Evolutionary conservation across 2,329 filamentous ascomycete species (phyloP), one percentile per base, ranked within the genome.

Genomic region (Pseudogymnoascus sp.): DNA sequence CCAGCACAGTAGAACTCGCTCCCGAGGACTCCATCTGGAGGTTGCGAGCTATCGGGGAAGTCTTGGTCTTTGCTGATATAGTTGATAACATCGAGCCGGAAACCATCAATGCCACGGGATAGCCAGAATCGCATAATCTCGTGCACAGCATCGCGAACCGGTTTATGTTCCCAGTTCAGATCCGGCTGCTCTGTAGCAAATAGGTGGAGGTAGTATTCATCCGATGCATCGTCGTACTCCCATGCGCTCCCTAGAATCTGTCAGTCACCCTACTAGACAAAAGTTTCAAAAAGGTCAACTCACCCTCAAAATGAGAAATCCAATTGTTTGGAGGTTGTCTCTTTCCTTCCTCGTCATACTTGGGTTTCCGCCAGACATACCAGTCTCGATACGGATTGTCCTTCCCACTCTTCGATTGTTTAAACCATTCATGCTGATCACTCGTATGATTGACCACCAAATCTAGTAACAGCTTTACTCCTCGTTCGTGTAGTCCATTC

Each of bases 91-190:
- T 86, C 83, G 70, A 85, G 82, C 2, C 83, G 76, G 70, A 85
- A 86, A 8, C 52, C 30, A 57, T 83, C 79, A 0, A 84, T 81
- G 0, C 85, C 85, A 2, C 81, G 79, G 59, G 88, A 76, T 0
- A 89, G 77, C 86, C 86, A 90, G 69, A 89, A 89, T 0, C 76
- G 75, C 79, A 88, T 84, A 4, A 84, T 80, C 3, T 83, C 75
- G 66, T 88, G 85, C 1, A 89, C 83, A 0, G 83, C 86, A 58
- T 83, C 75, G 10, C 85, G 80, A 8, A 85, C 82, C 1, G 80
- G 79, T 0, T 76, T 75, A 48, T 84, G 83, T 59, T 88, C 83
- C 86, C 86, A 90, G 68, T 90, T 89, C 15, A 90, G 75, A 62
- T 90, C 86, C 0, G 87, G 86, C 67, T 90, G 86, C 48, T 84